Percentiles rank a stretch among this genome's conserved stretches.
Conservation (phyloP, 352 stramenopile species). For the Globisporangium megalacanthum region DNA sequence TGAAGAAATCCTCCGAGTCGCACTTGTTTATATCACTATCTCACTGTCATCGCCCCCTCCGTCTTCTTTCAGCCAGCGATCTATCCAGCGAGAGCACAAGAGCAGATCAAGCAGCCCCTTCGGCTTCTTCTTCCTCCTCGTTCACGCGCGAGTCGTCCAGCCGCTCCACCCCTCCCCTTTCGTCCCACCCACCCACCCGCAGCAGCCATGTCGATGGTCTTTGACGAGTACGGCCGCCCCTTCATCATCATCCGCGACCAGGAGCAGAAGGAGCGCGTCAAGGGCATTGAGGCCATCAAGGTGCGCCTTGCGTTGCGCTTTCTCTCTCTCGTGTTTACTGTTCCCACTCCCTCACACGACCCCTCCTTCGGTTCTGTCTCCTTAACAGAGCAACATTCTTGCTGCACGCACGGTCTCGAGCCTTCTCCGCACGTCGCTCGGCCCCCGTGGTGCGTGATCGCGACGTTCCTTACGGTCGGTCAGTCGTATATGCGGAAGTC, state of each 20-base stretch:
- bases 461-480: background rate
- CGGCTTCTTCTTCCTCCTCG: too few species aligned
- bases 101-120: background rate
- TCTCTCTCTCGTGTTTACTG: background rate
- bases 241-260: conserved; percentile 99
- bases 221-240: conserved; percentile 99
- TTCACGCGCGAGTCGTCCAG: background rate
- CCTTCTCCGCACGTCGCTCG: conserved; percentile 97
- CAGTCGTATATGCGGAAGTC: background rate
- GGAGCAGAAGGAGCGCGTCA: conserved; percentile 97
- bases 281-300: conserved; percentile 98
- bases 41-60: too few species aligned
- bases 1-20: too few species aligned
- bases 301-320: conserved; percentile 21
- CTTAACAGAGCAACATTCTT: conserved; percentile 95
- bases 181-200: background rate
- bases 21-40: too few species aligned
- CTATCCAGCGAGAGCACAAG: background rate
- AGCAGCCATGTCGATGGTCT: conserved; percentile 87
- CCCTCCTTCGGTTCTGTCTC: background rate
- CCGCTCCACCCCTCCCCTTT: background rate
- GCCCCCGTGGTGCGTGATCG: conserved; percentile 86
- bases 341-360: too few species aligned
- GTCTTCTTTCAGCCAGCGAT: background rate
- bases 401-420: conserved; percentile 96